phyloP scores from a whole-genome alignment of 163 green algal genomes.

The Scenedesmus sp. region DNA sequence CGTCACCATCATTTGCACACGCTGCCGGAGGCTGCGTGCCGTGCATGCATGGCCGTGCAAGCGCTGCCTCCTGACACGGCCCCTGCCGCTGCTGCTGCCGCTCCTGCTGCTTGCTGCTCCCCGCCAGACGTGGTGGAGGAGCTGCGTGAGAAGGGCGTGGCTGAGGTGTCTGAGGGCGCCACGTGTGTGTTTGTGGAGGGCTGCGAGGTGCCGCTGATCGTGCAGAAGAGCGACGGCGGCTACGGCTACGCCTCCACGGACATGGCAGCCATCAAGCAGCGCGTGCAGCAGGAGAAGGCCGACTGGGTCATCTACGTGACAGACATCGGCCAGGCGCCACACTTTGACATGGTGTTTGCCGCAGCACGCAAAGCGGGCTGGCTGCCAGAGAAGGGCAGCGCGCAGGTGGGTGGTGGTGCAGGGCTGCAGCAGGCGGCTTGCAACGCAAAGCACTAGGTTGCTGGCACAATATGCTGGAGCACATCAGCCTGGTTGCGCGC shows the following conservation, averaged over 20 bases:
- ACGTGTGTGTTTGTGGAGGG: slow-evolving; percentile 84
- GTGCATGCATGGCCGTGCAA: neutral
- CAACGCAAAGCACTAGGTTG: neutral
- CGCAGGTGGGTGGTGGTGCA: slow-evolving; percentile 1
- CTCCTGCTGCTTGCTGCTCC: neutral
- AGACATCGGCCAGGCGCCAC: slow-evolving; percentile 91
- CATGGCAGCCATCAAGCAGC: slow-evolving; percentile 90
- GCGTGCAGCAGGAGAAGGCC: slow-evolving; percentile 90
- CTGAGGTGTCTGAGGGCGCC: slow-evolving; percentile 91
- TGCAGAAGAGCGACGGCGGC: slow-evolving; percentile 97
- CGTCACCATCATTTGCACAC: too few relatives aligned
- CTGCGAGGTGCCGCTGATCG: slow-evolving; percentile 89
- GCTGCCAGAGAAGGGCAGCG: slow-evolving; percentile 64
- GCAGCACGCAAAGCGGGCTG: slow-evolving; percentile 85
- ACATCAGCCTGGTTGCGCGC: too few relatives aligned
- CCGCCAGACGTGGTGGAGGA: slow-evolving; percentile 78
- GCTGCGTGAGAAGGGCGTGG: slow-evolving; percentile 85
- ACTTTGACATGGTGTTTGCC: slow-evolving; percentile 97
- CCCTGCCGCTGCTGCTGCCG: neutral
- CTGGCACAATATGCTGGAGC: neutral
- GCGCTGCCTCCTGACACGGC: too few relatives aligned
- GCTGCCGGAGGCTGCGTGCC: neutral
- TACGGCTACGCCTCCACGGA: slow-evolving; percentile 95
- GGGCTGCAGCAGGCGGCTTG: neutral
- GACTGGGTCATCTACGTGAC: slow-evolving; percentile 99